Base-by-base conservation (phyloP, 345 rosid species). In the Triadica sebifera region DNA sequence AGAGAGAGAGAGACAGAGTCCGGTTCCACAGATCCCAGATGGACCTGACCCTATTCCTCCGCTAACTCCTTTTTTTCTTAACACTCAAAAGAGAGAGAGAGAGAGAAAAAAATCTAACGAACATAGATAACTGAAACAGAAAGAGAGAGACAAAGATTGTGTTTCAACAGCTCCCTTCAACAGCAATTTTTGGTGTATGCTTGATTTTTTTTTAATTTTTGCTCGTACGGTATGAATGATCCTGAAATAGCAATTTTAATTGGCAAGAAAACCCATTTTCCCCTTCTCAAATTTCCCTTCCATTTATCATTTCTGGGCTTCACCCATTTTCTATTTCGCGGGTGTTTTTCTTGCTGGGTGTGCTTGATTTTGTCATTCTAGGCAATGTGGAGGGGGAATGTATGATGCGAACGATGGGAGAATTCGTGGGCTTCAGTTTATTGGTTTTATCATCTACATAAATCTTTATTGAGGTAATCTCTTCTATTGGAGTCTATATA, bases 41-140 rank as follows among this genome's bases (percentile, higher is more conserved):
- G n/a, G n/a, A n/a, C n/a, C n/a, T 22, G 63, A 49, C 55, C 79
- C 79, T 76, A 76, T 76, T 63, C 74, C 65, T n/a, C 25, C 79
- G 74, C 70, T 45, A 60, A n/a, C 69, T 76, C 34, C 45, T 6
- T 53, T 71, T 45, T 5, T n/a, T 19, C 25, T 56, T n/a, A n/a
- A 46, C 61, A 53, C 63, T 45, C 55, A 24, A 53, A 52, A 29
- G 16, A 24, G 24, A 19, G n/a, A n/a, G n/a, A n/a, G n/a, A 49
- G 12, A 50, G 39, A 49, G n/a, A 43, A 51, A 13, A 43, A 60
- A 49, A 29, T 60, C 15, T 11, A 17, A 7, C 61, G 19, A 22
- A 1, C 12, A 20, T 15, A 17, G 0, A 1, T 53, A 41, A 41
- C 45, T 41, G 24, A 58, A 60, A 13, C 2, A 45, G 1, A n/a